phyloP scores from a whole-genome alignment of 306 rosid genomes.

The Cicer cuneatum region DNA sequence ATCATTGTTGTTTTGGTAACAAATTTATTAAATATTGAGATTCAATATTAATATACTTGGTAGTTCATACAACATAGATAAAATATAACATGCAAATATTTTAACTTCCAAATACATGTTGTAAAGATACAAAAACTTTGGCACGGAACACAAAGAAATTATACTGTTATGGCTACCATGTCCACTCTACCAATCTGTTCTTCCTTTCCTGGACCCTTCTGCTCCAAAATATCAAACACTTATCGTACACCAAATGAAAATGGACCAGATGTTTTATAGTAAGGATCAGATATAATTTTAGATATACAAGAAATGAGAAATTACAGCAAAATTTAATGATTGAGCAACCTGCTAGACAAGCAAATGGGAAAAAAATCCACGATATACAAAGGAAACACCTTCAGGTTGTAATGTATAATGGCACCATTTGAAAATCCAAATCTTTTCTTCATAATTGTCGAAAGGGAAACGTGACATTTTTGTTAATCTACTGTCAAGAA shows the following conservation, averaged over 20 bases:
- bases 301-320: background rate
- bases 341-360: constrained; percentile 28
- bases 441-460: constrained; percentile 26
- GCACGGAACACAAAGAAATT: constrained; percentile 30
- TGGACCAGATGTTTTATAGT: constrained; percentile 14
- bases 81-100: constrained; percentile 21
- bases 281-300: constrained; percentile 25
- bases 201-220: constrained; percentile 1
- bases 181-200: constrained; percentile 12
- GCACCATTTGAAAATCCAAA: constrained; percentile 23
- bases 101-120: constrained; percentile 8
- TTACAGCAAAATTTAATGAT: constrained; percentile 14
- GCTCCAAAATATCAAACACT: constrained; percentile 35
- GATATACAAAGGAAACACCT: background rate
- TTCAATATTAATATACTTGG: constrained; percentile 11
- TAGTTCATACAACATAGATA: background rate
- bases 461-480: constrained; percentile 29
- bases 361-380: constrained; percentile 2
- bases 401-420: constrained; percentile 11
- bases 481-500: constrained; percentile 21
- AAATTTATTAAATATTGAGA: constrained; percentile 24
- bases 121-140: constrained; percentile 27
- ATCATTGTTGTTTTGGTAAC: constrained; percentile 33
- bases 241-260: constrained; percentile 5
- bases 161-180: constrained; percentile 19